A percentile compares a stretch with the other conserved stretches of the same genome.
phyloP scores from a whole-genome alignment of 2,329 filamentous ascomycete species.

The Cryphonectria parasitica region DNA sequence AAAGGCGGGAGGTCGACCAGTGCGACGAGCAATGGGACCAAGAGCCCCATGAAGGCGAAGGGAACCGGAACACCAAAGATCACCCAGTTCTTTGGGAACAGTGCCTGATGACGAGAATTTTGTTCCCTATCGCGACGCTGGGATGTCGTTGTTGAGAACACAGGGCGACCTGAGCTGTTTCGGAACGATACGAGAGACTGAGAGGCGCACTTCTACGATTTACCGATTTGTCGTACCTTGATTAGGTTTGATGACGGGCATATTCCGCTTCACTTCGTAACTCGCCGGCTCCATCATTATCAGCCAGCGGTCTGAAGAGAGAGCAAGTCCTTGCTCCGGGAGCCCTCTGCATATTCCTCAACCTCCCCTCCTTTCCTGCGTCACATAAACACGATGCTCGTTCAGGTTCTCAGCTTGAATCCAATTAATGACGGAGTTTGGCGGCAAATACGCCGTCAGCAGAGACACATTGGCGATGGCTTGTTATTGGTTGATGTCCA shows the following conservation, averaged over 20 bases:
- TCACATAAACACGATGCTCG: no score
- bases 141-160: background rate
- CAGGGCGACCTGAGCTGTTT: background rate
- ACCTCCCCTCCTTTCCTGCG: no score
- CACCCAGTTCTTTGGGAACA: constrained; percentile 51
- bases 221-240: background rate
- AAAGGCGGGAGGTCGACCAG: constrained; percentile 42
- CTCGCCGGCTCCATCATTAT: background rate
- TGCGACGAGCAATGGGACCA: constrained; percentile 46
- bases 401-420: no score
- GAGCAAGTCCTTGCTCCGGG: no score
- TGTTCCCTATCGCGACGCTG: no score
- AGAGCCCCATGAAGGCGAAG: constrained; percentile 39
- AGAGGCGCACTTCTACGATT: background rate
- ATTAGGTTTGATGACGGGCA: background rate
- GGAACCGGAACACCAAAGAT: constrained; percentile 48
- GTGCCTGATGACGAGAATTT: constrained; percentile 38
- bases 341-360: no score
- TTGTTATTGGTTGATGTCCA: no score
- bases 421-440: background rate
- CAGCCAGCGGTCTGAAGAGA: background rate
- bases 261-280: background rate
- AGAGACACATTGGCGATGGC: background rate
- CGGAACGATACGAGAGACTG: background rate
- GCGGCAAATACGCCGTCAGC: background rate